phyloP scores from a whole-genome alignment of 1,284 basidiomycete species.

The Leccinum subfulvum region DNA sequence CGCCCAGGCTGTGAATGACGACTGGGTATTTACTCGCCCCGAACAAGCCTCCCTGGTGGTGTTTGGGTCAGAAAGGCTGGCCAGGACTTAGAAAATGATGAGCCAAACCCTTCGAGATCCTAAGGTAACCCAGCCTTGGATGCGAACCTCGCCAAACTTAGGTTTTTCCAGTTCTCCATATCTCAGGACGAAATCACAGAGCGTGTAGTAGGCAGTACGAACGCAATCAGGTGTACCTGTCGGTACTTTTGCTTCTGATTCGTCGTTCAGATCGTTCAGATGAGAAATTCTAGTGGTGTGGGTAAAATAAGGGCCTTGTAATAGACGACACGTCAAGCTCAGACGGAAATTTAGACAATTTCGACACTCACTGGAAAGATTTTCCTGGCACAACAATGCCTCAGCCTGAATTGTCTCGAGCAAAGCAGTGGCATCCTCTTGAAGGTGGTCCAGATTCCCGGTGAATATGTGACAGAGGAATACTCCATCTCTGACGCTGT shows the following conservation, averaged over 20 bases:
- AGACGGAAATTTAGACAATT: neutral
- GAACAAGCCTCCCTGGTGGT: conserved; percentile 24
- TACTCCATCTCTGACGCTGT: conserved; percentile 23
- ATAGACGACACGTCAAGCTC: conserved; percentile 3
- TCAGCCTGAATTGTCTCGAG: conserved; percentile 36
- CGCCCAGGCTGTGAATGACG: conserved; percentile 27
- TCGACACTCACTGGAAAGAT: conserved; percentile 24
- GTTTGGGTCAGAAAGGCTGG: conserved; percentile 7
- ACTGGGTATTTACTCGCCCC: conserved; percentile 22
- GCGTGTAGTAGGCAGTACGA: too few relatives aligned
- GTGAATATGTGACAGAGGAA: conserved; percentile 40
- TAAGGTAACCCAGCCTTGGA: too few relatives aligned
- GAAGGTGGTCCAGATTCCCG: conserved; percentile 35
- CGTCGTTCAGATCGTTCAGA: conserved; percentile 10
- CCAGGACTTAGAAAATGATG: neutral
- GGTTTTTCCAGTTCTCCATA: too few relatives aligned
- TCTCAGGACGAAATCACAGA: too few relatives aligned
- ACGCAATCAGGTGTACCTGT: too few relatives aligned
- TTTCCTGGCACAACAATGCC: conserved; percentile 29
- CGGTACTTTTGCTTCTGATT: too few relatives aligned
- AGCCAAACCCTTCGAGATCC: conserved; percentile 37
- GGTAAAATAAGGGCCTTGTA: conserved; percentile 34
- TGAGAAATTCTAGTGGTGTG: conserved; percentile 20
- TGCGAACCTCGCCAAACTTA: neutral
- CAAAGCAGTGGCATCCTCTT: conserved; percentile 32